These are phyloP conservation scores for Arachis stenosperma DNA, from an alignment of 306 rosid species.

Conservation along the genomic window DNA sequence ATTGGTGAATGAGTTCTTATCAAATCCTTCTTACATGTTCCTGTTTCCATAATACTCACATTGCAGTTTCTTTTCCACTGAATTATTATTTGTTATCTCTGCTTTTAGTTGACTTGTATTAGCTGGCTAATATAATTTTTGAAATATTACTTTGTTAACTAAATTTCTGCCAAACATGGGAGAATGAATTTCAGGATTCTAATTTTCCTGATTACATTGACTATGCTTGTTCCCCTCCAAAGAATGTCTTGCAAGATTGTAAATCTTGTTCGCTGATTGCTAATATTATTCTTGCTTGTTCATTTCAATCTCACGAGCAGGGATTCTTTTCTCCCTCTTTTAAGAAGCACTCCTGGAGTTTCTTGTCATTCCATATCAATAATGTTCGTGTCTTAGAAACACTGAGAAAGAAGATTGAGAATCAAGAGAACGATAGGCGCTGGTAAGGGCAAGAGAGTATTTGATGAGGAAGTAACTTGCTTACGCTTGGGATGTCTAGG, in stretches of 20 bases:
- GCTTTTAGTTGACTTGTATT: constrained; percentile 29
- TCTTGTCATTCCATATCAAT: constrained; percentile 17
- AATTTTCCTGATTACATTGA: constrained; percentile 35
- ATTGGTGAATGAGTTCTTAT: constrained; percentile 26
- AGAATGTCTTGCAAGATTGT: constrained; percentile 27
- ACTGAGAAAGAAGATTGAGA: constrained; percentile 25
- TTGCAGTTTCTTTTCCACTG: constrained; percentile 21
- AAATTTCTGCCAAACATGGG: constrained; percentile 15
- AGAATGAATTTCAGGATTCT: constrained; percentile 12
- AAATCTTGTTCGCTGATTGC: background rate
- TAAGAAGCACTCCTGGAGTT: constrained; percentile 1
- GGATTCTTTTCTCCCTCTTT: background rate
- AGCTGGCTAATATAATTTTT: constrained; percentile 19
- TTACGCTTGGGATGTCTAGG: constrained; percentile 42
- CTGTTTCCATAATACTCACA: background rate
- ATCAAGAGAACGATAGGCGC: constrained; percentile 37
- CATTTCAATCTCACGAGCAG: constrained; percentile 1
- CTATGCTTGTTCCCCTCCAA: constrained; percentile 20
- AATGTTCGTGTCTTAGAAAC: constrained; percentile 22
- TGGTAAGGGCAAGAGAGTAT: constrained; percentile 50
- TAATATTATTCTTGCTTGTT: constrained; percentile 1
- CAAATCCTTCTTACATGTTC: constrained; percentile 32
- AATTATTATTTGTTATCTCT: constrained; percentile 29
- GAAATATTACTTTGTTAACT: constrained; percentile 13
- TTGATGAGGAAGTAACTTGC: constrained; percentile 54